Base-by-base conservation (phyloP, 352 stramenopile genomes). In the Phytopythium boreale region DNA sequence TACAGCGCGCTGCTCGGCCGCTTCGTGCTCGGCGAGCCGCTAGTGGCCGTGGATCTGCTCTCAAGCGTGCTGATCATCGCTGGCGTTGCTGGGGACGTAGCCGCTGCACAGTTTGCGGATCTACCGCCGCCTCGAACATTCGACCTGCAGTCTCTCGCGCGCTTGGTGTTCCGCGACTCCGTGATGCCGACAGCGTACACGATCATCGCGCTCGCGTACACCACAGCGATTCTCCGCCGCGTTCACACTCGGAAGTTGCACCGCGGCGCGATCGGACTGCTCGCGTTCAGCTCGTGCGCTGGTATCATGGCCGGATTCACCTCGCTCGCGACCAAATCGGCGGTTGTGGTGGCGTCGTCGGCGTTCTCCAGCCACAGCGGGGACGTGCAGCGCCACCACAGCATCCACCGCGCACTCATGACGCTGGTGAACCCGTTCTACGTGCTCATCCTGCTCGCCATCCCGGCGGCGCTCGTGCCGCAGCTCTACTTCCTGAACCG, bases 401-500 rank as follows among this genome's bases (percentile, higher is more conserved):
- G 52, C 29, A 31, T 59, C 31, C 51, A 72, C 43, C 66, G 80
- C 56, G 68, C 68, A 37, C 80, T 74, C 71, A 70, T 82, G 22
- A 68, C 87, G 37, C 71, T 89, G 17, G 29, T 89, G 14, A 89
- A 83, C 63, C 84, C 81, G 36, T 89, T 90, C 71, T 92, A 90
- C 67, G 31, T 87, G 50, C 57, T 90, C 19, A 69, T 92, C 26
- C 55, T 90, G 36, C n/a, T 76, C 17, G 79, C 62, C 17, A 84
- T 92, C 47, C 84, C 84, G 17, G 79, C 67, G 22, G 80, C 80
- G 24, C 59, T 92, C 8, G 69, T 89, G 9, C 79, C 82, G 51
- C 84, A 92, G 66, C 66, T 92, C 9, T 92, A 88, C 63, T 89
- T 92, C 61, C 66, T 92, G 11, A 92, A 92, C 74, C 87, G 89